phyloP scores from a whole-genome alignment of 257 asterid species.

The Ehretia macrophylla region DNA sequence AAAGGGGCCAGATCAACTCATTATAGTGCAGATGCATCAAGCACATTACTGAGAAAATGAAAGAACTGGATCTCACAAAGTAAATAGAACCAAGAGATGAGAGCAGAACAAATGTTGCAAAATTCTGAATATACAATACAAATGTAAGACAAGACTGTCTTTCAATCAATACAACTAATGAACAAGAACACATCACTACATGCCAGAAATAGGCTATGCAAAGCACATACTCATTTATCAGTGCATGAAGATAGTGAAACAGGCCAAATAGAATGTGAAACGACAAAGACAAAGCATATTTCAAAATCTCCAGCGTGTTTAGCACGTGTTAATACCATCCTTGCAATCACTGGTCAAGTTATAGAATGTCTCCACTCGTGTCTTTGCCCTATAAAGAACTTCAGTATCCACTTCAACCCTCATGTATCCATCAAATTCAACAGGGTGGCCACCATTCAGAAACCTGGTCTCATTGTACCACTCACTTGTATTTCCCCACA shows the following conservation, averaged over 20 bases:
- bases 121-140: no score
- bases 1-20: no score
- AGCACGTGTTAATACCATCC: constrained; percentile 86
- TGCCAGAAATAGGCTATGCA: not conserved
- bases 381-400: constrained; percentile 78
- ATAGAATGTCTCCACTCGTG: constrained; percentile 80
- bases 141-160: no score
- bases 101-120: no score
- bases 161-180: constrained; percentile 3
- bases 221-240: not conserved
- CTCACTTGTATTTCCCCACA: constrained; percentile 89
- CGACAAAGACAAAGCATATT: not conserved
- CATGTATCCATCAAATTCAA: constrained; percentile 90
- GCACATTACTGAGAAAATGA: no score
- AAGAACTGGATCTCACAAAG: no score
- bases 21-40: no score
- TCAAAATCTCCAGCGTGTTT: constrained; percentile 15
- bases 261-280: no score
- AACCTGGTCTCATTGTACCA: constrained; percentile 83
- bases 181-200: not conserved
- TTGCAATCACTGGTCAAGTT: constrained; percentile 88
- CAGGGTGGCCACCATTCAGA: constrained; percentile 66
- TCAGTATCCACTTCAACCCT: constrained; percentile 96
- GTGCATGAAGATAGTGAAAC: not conserved
- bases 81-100: no score